phyloP scores from a whole-genome alignment of 345 rosid genomes.

The Eucalyptus camaldulensis region DNA sequence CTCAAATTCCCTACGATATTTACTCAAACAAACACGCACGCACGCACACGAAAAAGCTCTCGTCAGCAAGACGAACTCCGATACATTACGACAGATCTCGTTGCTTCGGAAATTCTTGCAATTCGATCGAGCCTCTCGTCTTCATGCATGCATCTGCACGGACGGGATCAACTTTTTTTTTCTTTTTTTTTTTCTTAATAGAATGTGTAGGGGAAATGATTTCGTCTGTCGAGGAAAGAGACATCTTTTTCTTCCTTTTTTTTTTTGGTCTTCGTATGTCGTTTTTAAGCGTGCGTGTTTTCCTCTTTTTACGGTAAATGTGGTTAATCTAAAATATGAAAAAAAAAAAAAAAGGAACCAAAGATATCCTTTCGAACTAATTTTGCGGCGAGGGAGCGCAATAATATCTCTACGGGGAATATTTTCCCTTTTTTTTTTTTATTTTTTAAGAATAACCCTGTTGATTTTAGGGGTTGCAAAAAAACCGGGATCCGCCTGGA shows the following conservation, averaged over 20 bases:
- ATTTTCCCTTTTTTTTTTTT: background rate
- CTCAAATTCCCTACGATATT: background rate
- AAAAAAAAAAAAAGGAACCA: too few relatives aligned
- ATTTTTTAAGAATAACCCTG: background rate
- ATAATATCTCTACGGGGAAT: background rate
- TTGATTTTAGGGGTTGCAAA: background rate
- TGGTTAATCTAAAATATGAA: background rate
- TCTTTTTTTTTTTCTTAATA: too few relatives aligned
- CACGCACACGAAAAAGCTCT: background rate
- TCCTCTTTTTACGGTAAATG: background rate
- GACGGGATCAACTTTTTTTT: background rate
- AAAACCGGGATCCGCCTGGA: too few relatives aligned
- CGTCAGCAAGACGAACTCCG: background rate
- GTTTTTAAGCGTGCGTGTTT: background rate
- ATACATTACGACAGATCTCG: background rate
- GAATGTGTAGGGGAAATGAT: background rate
- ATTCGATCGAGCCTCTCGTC: too few relatives aligned
- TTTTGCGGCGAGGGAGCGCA: background rate
- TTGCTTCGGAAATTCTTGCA: too few relatives aligned
- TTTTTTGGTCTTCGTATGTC: background rate
- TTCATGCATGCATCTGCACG: background rate
- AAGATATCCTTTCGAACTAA: background rate
- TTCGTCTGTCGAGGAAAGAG: background rate
- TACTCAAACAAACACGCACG: too few relatives aligned
- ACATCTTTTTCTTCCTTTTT: fast-evolving